These are phyloP conservation scores for Dioscorea zingiberensis DNA, from an alignment of 106 monocot species.

Conservation along the genomic window DNA sequence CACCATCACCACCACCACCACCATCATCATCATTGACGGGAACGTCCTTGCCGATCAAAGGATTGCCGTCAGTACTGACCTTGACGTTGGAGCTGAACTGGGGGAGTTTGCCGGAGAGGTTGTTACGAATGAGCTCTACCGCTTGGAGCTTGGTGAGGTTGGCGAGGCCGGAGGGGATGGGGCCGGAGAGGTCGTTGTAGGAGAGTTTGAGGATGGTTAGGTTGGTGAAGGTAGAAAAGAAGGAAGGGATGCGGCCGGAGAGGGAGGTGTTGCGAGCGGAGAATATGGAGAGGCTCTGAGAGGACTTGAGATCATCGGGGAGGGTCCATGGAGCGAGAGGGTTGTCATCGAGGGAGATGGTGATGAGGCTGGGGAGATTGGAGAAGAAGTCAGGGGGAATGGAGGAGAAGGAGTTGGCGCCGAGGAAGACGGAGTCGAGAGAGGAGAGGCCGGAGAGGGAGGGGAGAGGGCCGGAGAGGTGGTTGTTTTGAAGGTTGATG, in stretches of 20 bases:
- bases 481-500: conserved; percentile 51
- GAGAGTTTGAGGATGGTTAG: conserved; percentile 49
- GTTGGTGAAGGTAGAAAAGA: conserved; percentile 31
- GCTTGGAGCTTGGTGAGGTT: conserved; percentile 38
- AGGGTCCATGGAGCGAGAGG: conserved; percentile 49
- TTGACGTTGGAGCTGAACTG: conserved; percentile 15
- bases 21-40: conserved; percentile 16
- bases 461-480: conserved; percentile 49
- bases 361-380: conserved; percentile 40
- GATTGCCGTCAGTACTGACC: conserved; percentile 24
- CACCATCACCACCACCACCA: conserved; percentile 46
- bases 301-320: conserved; percentile 19
- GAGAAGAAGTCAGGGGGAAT: conserved; percentile 53
- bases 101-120: conserved; percentile 65
- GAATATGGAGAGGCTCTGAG: conserved; percentile 28
- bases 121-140: conserved; percentile 61
- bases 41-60: conserved; percentile 55
- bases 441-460: conserved; percentile 36
- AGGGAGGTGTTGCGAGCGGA: conserved; percentile 56
- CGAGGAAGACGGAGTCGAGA: conserved; percentile 38
- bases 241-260: conserved; percentile 47
- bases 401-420: conserved; percentile 46
- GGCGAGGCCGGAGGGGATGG: conserved; percentile 61
- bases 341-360: conserved; percentile 53
- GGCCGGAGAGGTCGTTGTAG: conserved; percentile 75